phyloP scores from a whole-genome alignment of 495 filamentous ascomycete species.

The Immersiella caudata region DNA sequence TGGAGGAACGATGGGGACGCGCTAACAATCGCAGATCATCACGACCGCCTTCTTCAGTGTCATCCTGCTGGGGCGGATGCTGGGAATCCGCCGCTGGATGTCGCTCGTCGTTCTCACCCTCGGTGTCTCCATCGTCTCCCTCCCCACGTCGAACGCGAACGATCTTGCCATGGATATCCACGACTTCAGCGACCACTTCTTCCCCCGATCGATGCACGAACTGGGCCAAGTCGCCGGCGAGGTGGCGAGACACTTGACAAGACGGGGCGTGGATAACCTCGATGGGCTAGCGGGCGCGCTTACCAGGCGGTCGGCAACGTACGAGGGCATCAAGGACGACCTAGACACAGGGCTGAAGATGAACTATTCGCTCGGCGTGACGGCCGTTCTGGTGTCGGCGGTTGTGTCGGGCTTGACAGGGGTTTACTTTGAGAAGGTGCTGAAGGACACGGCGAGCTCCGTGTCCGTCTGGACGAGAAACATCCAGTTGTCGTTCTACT shows the following conservation, averaged over 20 bases:
- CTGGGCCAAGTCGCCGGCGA: slow-evolving; percentile 54
- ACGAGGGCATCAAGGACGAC: slow-evolving; percentile 90
- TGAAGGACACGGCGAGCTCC: slow-evolving; percentile 74
- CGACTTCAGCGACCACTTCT: slow-evolving; percentile 63
- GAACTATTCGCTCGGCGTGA: slow-evolving; percentile 76
- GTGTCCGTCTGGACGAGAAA: slow-evolving; percentile 90
- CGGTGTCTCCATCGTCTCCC: slow-evolving; percentile 85
- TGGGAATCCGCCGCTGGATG: slow-evolving; percentile 75
- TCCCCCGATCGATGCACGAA: slow-evolving; percentile 72
- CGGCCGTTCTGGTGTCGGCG: slow-evolving; percentile 75
- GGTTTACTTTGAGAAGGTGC: slow-evolving; percentile 92
- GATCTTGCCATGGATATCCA: slow-evolving; percentile 52
- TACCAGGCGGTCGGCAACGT: slow-evolving; percentile 83
- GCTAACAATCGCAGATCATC: slow-evolving; percentile 58
- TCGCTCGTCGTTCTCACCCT: slow-evolving; percentile 76
- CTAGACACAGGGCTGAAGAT: slow-evolving; percentile 65
- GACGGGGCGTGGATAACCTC: slow-evolving; percentile 46
- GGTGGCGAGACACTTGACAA: slow-evolving; percentile 53
- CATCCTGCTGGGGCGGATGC: slow-evolving; percentile 67
- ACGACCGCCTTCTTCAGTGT: slow-evolving; percentile 90
- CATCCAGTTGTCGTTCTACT: slow-evolving; percentile 90
- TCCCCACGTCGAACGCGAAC: slow-evolving; percentile 61
- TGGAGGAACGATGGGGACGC: background rate
- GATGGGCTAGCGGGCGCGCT: slow-evolving; percentile 52
- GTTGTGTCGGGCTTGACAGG: slow-evolving; percentile 80